Conservation (phyloP, 768 basidiomycete species). For the Ramaria sp. region DNA sequence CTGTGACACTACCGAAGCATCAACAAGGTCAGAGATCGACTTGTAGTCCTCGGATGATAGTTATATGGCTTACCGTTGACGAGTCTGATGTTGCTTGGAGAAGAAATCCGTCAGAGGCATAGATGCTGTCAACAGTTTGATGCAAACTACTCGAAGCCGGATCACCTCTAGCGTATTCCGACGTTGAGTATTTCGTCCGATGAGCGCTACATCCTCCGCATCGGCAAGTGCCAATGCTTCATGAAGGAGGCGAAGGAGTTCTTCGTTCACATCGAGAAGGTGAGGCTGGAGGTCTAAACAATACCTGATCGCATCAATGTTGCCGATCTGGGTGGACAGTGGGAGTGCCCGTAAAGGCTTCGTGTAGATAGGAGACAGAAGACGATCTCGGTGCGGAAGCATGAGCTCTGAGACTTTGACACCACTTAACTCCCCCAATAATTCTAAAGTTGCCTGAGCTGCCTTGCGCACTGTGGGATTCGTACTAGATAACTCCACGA, state of each 20-base stretch:
- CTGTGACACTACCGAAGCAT: conserved; percentile 56
- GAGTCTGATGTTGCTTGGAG: conserved; percentile 68
- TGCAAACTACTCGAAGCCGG: conserved; percentile 87
- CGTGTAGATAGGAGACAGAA: conserved; percentile 85
- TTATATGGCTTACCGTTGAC: conserved; percentile 55
- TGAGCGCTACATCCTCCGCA: conserved; percentile 79
- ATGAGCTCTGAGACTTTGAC: conserved; percentile 72
- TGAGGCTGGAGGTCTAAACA: conserved; percentile 84
- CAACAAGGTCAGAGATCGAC: background rate
- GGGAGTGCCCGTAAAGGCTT: conserved; percentile 93
- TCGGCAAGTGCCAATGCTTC: conserved; percentile 94
- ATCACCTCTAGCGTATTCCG: conserved; percentile 75
- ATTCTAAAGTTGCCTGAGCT: conserved; percentile 67
- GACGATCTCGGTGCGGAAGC: conserved; percentile 73
- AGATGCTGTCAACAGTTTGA: conserved; percentile 85
- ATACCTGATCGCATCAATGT: conserved; percentile 94
- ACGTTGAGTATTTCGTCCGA: conserved; percentile 63
- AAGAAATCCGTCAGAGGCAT: conserved; percentile 95
- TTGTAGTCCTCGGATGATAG: background rate
- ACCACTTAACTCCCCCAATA: conserved; percentile 65
- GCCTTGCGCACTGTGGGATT: conserved; percentile 79
- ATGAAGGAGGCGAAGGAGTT: conserved; percentile 80
- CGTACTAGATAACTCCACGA: conserved; percentile 80
- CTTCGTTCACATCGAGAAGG: conserved; percentile 84
- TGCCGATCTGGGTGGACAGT: conserved; percentile 91